phyloP scores from a whole-genome alignment of 768 basidiomycete genomes.

The Leccinellum luteum region DNA sequence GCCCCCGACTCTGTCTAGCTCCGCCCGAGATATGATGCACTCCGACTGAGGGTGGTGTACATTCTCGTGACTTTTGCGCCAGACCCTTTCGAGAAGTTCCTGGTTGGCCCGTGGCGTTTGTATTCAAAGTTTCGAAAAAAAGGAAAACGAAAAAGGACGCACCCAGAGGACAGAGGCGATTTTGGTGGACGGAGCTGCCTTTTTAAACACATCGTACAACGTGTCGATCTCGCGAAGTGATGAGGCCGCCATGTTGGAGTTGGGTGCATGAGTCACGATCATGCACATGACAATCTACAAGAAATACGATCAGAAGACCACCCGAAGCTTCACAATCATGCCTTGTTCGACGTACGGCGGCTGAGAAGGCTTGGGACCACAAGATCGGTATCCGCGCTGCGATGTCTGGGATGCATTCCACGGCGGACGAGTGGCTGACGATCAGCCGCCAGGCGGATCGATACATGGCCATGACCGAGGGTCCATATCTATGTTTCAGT shows the following conservation, averaged over 20 bases:
- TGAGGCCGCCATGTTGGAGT: slow-evolving; percentile 44
- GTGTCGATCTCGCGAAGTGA: slow-evolving; percentile 49
- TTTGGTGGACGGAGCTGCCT: slow-evolving; percentile 43
- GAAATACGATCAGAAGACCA: background rate
- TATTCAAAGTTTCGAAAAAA: background rate
- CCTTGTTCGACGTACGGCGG: slow-evolving; percentile 45
- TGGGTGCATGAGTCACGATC: slow-evolving; percentile 48
- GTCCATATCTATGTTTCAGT: slow-evolving; percentile 58
- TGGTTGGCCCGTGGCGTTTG: slow-evolving; percentile 13
- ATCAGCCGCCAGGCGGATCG: slow-evolving; percentile 69
- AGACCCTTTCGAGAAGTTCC: slow-evolving; percentile 42
- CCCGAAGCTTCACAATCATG: background rate
- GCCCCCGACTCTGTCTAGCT: slow-evolving; percentile 51
- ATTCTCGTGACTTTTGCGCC: slow-evolving; percentile 43
- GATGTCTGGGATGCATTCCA: slow-evolving; percentile 39
- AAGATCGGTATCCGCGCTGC: slow-evolving; percentile 46
- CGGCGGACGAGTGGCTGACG: slow-evolving; percentile 44
- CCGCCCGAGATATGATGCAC: slow-evolving; percentile 36
- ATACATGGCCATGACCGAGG: slow-evolving; percentile 71
- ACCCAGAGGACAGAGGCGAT: slow-evolving; percentile 48
- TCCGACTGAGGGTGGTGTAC: slow-evolving; percentile 30
- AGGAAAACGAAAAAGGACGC: slow-evolving; percentile 10
- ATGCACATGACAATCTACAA: slow-evolving; percentile 59
- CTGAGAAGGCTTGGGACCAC: slow-evolving; percentile 70
- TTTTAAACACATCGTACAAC: slow-evolving; percentile 44